Conservation (phyloP, 2,329 filamentous ascomycete genomes). For the Microcyclospora tardicrescens region DNA sequence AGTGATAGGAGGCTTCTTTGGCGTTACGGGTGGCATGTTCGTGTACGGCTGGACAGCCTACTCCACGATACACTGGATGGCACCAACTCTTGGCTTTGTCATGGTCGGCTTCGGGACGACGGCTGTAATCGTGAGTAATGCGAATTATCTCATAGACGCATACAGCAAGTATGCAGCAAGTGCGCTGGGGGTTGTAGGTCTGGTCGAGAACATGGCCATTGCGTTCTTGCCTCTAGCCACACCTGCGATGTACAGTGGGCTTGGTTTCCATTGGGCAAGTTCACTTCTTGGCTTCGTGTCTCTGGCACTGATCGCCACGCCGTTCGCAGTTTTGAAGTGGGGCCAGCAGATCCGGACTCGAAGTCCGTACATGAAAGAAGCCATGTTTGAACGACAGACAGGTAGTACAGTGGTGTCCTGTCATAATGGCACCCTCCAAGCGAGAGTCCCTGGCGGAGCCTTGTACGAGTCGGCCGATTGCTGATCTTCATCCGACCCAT, state of each 20-base stretch:
- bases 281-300: slow-evolving; percentile 31
- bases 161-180: slow-evolving; percentile 36
- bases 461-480: too few species aligned
- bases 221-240: slow-evolving; percentile 35
- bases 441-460: too few species aligned
- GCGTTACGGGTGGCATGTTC: slow-evolving; percentile 30
- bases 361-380: too few species aligned
- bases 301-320: slow-evolving; percentile 28
- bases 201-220: slow-evolving; percentile 33
- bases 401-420: too few species aligned
- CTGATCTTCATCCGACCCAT: too few species aligned
- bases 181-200: slow-evolving; percentile 30
- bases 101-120: slow-evolving; percentile 32
- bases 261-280: slow-evolving; percentile 36
- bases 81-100: slow-evolving; percentile 27
- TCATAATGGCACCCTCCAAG: too few species aligned
- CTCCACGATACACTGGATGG: slow-evolving; percentile 26
- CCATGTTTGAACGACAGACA: too few species aligned
- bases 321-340: too few species aligned
- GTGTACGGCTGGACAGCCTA: slow-evolving; percentile 37
- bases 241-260: slow-evolving; percentile 29
- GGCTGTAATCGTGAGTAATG: too few species aligned
- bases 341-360: too few species aligned
- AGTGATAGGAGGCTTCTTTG: slow-evolving; percentile 26
- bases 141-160: slow-evolving; percentile 35